Percentiles rank a stretch among this genome's conserved stretches.
phyloP scores from a whole-genome alignment of 768 basidiomycete genomes.

The Pleurotus tuber-regium region DNA sequence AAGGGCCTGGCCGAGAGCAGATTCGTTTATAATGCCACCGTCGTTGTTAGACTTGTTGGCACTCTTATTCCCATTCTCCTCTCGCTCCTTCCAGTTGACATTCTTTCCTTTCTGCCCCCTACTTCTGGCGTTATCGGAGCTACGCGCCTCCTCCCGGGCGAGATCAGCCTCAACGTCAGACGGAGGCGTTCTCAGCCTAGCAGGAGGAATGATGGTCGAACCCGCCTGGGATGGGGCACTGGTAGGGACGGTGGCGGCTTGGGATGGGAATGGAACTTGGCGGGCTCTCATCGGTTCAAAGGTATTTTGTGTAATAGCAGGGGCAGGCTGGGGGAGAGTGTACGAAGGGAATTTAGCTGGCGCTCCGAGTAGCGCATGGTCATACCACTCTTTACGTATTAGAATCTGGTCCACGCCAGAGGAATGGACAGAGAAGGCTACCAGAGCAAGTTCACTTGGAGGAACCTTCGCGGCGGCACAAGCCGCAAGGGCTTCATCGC shows the following conservation, averaged over 20 bases:
- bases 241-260: conserved; percentile 26
- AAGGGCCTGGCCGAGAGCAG: conserved; percentile 55
- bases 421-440: conserved; percentile 87
- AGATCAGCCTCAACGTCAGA: conserved; percentile 71
- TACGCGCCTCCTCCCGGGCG: conserved; percentile 55
- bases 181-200: conserved; percentile 63
- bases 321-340: conserved; percentile 28
- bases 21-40: conserved; percentile 43
- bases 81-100: conserved; percentile 45
- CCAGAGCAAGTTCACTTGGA: conserved; percentile 74
- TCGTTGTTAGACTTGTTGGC: conserved; percentile 32
- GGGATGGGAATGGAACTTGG: conserved; percentile 20
- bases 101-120: conserved; percentile 51
- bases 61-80: conserved; percentile 39
- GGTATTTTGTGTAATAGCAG: conserved; percentile 10
- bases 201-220: conserved; percentile 25
- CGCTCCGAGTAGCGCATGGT: conserved; percentile 56
- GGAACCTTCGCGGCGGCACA: conserved; percentile 79
- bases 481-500: conserved; percentile 80
- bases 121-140: conserved; percentile 38
- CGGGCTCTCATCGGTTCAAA: conserved; percentile 22
- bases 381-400: conserved; percentile 84
- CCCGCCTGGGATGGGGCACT: conserved; percentile 16
- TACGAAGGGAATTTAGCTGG: conserved; percentile 62
- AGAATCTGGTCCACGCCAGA: conserved; percentile 88